Base-by-base conservation (phyloP, 768 basidiomycete species). In the Russula earlei region DNA sequence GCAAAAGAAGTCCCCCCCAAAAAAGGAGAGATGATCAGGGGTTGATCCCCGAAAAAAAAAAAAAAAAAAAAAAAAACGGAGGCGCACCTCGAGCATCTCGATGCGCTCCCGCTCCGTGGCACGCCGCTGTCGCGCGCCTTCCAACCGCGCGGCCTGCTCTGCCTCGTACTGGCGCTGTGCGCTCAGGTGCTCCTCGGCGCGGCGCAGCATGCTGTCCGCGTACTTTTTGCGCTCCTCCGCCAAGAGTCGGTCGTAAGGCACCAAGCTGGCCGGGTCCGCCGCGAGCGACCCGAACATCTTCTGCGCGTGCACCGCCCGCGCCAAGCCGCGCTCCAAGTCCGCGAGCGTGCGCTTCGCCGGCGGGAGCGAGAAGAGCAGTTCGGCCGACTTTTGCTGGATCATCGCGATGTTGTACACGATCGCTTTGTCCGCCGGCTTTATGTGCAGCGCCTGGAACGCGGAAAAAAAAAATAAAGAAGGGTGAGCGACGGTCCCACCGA, bases 301-400 rank as follows among this genome's bases (percentile, higher is more conserved):
- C 68, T 92, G 91, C 5, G 94, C 91, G 64, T 91, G 85, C 19
- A 76, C 75, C 11, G 91, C 93, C 55, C 91, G 87, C 38, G 83
- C 80, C 52, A 92, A 82, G 2, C 85, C 90, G 44, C 74, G 74
- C 58, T 87, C 77, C 20, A 98, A 75, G 59, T 97, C 92, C 53
- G 80, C 81, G 9, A 93, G 74, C 2, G 86, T 81, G 19, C 95
- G 84, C 67, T 92, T 91, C 25, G 81, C 74, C 1, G 85, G 78
- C 1, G 77, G 75, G 24, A 94, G 71, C 1, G 81, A 76, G 61
- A 92, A 84, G 24, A 98, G 71, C 71, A 97, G 77, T 68, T 97
- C 95, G 0, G 91, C 89, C 0, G 89, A 85, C 70, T 97, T 97
- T 68, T 99, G 96, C 69, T 94, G 85, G 33, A 98, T 92, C 87